A percentile compares a stretch with the other conserved stretches of the same genome.
Evolutionary conservation across 768 basidiomycete genomes (phyloP).

Genomic region (Lactifluus echinatus): DNA sequence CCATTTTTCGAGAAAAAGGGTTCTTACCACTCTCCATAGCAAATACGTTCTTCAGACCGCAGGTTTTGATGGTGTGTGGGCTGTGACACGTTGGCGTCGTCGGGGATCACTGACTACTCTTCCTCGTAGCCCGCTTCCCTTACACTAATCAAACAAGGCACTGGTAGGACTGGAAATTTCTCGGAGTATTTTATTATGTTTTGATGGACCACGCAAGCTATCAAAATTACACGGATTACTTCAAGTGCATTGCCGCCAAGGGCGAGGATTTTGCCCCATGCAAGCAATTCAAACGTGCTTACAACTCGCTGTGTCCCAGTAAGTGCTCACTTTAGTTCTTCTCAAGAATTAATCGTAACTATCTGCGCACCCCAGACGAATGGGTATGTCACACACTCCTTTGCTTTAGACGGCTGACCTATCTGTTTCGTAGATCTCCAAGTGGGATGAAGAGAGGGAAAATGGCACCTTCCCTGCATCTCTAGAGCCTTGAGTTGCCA

Average conservation of each 20-base stretch:
- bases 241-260: slow-evolving; percentile 94
- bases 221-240: slow-evolving; percentile 98
- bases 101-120: slow-evolving; percentile 8
- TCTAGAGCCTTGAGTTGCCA: slow-evolving; percentile 53
- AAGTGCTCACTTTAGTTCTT: slow-evolving; percentile 30
- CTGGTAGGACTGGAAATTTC: slow-evolving; percentile 50
- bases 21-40: slow-evolving; percentile 32
- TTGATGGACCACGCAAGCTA: slow-evolving; percentile 39
- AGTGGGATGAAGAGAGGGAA: slow-evolving; percentile 95
- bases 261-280: slow-evolving; percentile 98
- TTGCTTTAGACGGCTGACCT: neutral
- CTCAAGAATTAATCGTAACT: slow-evolving; percentile 2
- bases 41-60: slow-evolving; percentile 91
- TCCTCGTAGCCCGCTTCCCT: slow-evolving; percentile 66
- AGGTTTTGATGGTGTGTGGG: slow-evolving; percentile 73
- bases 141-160: slow-evolving; percentile 93
- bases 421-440: slow-evolving; percentile 47
- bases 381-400: slow-evolving; percentile 65
- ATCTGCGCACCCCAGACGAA: slow-evolving; percentile 52
- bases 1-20: slow-evolving; percentile 13
- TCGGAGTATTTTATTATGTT: neutral
- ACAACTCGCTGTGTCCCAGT: slow-evolving; percentile 98
- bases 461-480: slow-evolving; percentile 88
- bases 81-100: neutral
- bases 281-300: slow-evolving; percentile 96